Conservation (phyloP, 208 protist species). For the Vickermania spadyakhi region DNA sequence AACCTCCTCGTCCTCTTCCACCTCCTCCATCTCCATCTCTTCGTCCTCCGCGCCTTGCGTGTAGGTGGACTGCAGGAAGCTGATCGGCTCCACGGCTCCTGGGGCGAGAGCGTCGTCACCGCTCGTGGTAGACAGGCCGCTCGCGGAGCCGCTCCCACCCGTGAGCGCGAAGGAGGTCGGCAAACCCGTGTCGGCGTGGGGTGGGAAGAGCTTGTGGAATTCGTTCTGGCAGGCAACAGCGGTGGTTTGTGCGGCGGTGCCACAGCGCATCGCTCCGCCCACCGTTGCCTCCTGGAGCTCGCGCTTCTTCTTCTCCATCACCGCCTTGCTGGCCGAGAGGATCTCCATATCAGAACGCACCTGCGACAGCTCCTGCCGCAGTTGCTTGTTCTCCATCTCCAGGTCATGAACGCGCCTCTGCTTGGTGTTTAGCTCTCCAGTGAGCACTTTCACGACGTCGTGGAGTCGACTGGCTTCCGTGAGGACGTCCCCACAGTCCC, state of each 20-base stretch:
- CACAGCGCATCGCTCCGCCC: too few species aligned
- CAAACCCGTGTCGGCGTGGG: neutral
- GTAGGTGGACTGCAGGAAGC: neutral
- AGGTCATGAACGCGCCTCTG: conserved; percentile 14
- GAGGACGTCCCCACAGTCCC: conserved; percentile 3
- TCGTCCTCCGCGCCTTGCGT: conserved; percentile 8
- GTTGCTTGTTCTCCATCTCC: conserved; percentile 13
- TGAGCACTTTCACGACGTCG: conserved; percentile 16
- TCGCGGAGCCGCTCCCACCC: neutral
- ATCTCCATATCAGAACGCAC: neutral
- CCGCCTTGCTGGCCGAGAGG: neutral
- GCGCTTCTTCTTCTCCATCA: neutral
- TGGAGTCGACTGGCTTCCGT: conserved; percentile 15
- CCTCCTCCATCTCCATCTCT: conserved; percentile 9
- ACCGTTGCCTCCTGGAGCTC: neutral
- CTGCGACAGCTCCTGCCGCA: conserved; percentile 7
- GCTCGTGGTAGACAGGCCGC: neutral
- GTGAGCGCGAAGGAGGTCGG: neutral
- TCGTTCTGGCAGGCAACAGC: neutral
- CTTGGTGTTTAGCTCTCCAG: conserved; percentile 12
- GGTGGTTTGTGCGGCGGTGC: neutral
- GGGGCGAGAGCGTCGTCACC: neutral
- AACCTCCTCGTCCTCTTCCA: conserved; percentile 3
- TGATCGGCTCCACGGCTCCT: neutral
- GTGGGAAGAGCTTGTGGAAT: neutral